A percentile compares a stretch with the other conserved stretches of the same genome.
These are phyloP conservation scores for Stereocaulon alpinum DNA, from an alignment of 495 filamentous ascomycete species.

Conservation along the genomic window DNA sequence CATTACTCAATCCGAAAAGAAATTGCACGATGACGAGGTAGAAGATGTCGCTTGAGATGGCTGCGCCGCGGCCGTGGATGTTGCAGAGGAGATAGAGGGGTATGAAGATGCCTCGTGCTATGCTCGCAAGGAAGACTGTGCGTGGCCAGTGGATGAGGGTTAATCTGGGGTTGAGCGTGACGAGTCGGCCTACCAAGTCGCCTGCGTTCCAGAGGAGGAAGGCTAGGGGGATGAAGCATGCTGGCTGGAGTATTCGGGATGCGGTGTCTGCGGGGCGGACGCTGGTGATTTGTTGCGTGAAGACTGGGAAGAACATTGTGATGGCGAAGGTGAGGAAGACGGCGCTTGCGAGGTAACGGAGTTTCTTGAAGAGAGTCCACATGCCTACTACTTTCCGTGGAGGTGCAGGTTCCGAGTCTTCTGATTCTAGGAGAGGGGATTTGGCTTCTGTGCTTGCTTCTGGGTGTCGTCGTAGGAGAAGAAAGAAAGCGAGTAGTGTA, in stretches of 20 bases:
- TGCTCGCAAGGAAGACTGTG: conserved; percentile 50
- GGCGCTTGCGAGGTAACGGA: conserved; percentile 57
- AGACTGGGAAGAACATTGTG: conserved; percentile 92
- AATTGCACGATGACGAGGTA: conserved; percentile 78
- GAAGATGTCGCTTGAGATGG: conserved; percentile 70
- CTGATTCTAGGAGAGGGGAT: conserved; percentile 32
- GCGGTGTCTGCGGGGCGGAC: conserved; percentile 42
- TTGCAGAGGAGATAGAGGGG: conserved; percentile 89
- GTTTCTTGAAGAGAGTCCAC: conserved; percentile 55
- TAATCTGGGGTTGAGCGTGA: conserved; percentile 46
- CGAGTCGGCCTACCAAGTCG: conserved; percentile 68
- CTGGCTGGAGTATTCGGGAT: conserved; percentile 52
- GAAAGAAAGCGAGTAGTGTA: conserved; percentile 50
- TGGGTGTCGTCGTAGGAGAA: conserved; percentile 46
- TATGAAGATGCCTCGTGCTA: conserved; percentile 58
- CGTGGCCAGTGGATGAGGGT: conserved; percentile 48
- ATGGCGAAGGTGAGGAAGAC: conserved; percentile 70
- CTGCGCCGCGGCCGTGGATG: conserved; percentile 51
- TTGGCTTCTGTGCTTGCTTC: conserved; percentile 33
- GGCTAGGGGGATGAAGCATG: conserved; percentile 76
- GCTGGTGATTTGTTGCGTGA: conserved; percentile 70
- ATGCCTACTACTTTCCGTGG: conserved; percentile 49
- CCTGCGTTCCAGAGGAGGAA: conserved; percentile 94
- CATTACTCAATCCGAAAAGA: conserved; percentile 74
- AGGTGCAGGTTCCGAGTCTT: conserved; percentile 31